These are phyloP conservation scores for Dioscorea dumetorum DNA, from an alignment of 106 monocot genomes.

Conservation along the genomic window DNA sequence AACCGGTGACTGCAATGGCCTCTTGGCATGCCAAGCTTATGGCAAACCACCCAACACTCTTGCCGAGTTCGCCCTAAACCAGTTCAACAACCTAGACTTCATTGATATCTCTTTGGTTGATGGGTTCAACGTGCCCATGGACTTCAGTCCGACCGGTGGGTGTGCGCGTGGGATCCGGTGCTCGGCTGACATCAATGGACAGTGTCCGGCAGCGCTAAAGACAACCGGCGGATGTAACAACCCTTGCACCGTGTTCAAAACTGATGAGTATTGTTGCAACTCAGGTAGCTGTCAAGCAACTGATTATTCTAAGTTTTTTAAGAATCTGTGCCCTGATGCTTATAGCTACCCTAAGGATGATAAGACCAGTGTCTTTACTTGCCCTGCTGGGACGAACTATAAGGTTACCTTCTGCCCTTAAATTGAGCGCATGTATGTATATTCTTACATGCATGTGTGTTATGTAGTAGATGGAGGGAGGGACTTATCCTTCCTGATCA, in stretches of 20 bases:
- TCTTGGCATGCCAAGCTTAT: slow-evolving; percentile 23
- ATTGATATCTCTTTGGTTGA: slow-evolving; percentile 30
- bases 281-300: slow-evolving; percentile 11
- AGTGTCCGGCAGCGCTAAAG: slow-evolving; percentile 13
- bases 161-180: slow-evolving; percentile 16
- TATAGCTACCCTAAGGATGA: slow-evolving; percentile 34
- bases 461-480: too few relatives aligned
- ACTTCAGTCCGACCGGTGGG: slow-evolving; percentile 20
- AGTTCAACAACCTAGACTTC: slow-evolving; percentile 14
- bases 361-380: slow-evolving; percentile 23
- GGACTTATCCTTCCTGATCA: too few relatives aligned
- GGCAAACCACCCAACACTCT: slow-evolving; percentile 32
- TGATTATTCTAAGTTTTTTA: slow-evolving; percentile 22
- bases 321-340: slow-evolving; percentile 16
- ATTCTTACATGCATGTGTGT: not conserved
- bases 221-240: slow-evolving; percentile 40
- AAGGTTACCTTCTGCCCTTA: slow-evolving; percentile 24
- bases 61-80: slow-evolving; percentile 25
- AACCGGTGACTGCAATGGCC: slow-evolving; percentile 40
- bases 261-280: slow-evolving; percentile 29
- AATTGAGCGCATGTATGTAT: not conserved
- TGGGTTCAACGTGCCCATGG: slow-evolving; percentile 36
- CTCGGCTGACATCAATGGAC: slow-evolving; percentile 9
- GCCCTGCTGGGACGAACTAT: slow-evolving; percentile 18
- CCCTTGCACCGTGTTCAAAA: slow-evolving; percentile 43